Evolutionary conservation across 345 rosid species (phyloP).

Genomic region (Noccaea caerulescens): DNA sequence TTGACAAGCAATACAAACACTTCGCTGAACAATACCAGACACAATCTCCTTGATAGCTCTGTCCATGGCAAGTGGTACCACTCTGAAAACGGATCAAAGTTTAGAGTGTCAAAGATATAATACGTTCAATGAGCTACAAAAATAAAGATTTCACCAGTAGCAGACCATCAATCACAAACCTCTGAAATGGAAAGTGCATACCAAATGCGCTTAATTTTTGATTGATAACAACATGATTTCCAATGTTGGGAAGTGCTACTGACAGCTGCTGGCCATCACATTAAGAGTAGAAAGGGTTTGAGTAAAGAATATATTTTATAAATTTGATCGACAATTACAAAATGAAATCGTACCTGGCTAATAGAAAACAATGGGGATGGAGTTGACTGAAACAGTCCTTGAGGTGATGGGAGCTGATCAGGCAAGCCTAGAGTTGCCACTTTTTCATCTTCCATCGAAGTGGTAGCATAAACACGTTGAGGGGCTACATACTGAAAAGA

Average conservation of each 20-base stretch:
- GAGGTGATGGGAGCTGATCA: slow-evolving; percentile 82
- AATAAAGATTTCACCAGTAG: slow-evolving; percentile 20
- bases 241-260: slow-evolving; percentile 73
- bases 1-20: slow-evolving; percentile 97
- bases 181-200: slow-evolving; percentile 87
- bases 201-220: slow-evolving; percentile 71
- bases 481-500: slow-evolving; percentile 66
- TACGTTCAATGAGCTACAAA: neutral
- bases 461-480: slow-evolving; percentile 62
- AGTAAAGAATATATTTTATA: slow-evolving; percentile 21
- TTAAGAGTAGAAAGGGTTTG: slow-evolving; percentile 11
- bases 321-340: neutral
- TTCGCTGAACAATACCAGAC: slow-evolving; percentile 88
- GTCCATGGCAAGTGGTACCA: slow-evolving; percentile 91
- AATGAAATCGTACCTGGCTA: slow-evolving; percentile 54
- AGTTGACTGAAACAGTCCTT: slow-evolving; percentile 80
- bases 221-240: slow-evolving; percentile 81
- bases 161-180: slow-evolving; percentile 54
- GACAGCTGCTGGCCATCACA: slow-evolving; percentile 61
- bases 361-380: slow-evolving; percentile 73
- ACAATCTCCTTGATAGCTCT: slow-evolving; percentile 96
- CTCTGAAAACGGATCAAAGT: slow-evolving; percentile 49
- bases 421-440: slow-evolving; percentile 68
- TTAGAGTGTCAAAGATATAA: slow-evolving; percentile 13
- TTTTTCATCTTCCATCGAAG: slow-evolving; percentile 88